These are phyloP conservation scores for Aureobasidium sp. DNA, from an alignment of 2,329 filamentous ascomycete genomes.

Conservation along the genomic window DNA sequence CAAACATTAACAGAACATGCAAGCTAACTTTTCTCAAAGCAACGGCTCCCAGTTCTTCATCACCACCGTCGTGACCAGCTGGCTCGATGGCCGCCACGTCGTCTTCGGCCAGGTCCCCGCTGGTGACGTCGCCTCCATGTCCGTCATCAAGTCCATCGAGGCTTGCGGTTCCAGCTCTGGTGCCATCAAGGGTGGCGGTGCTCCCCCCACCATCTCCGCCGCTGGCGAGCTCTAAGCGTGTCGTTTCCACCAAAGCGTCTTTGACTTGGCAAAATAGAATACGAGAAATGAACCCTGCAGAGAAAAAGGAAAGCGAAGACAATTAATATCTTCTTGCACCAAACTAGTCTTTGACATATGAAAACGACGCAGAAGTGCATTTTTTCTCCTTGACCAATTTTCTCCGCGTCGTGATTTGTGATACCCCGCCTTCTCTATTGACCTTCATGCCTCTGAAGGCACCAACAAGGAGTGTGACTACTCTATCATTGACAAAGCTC, in stretches of 20 bases:
- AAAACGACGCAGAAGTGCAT: background rate
- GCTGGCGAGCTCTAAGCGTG: conserved; percentile 32
- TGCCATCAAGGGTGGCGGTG: conserved; percentile 41
- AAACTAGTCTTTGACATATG: background rate
- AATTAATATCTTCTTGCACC: background rate
- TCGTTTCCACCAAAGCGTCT: background rate
- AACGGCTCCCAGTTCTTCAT: conserved; percentile 69
- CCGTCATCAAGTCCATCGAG: conserved; percentile 52
- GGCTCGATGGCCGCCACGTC: conserved; percentile 74
- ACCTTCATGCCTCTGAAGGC: too few relatives aligned
- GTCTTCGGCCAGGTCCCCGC: conserved; percentile 67
- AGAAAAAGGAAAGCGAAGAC: background rate
- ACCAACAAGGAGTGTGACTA: too few relatives aligned
- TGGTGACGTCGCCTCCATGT: conserved; percentile 44
- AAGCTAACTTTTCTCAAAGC: conserved; percentile 32
- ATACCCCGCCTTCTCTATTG: background rate
- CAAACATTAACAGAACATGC: background rate
- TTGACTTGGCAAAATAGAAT: conserved; percentile 4
- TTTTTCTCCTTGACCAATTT: background rate
- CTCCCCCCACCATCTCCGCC: conserved; percentile 44
- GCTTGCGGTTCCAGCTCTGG: conserved; percentile 48
- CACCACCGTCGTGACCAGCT: conserved; percentile 58
- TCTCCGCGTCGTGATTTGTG: background rate
- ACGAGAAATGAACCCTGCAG: conserved; percentile 8
- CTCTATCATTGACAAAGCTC: too few relatives aligned